Base-by-base conservation (phyloP, 768 basidiomycete genomes). In the Wakefieldia striispora region DNA sequence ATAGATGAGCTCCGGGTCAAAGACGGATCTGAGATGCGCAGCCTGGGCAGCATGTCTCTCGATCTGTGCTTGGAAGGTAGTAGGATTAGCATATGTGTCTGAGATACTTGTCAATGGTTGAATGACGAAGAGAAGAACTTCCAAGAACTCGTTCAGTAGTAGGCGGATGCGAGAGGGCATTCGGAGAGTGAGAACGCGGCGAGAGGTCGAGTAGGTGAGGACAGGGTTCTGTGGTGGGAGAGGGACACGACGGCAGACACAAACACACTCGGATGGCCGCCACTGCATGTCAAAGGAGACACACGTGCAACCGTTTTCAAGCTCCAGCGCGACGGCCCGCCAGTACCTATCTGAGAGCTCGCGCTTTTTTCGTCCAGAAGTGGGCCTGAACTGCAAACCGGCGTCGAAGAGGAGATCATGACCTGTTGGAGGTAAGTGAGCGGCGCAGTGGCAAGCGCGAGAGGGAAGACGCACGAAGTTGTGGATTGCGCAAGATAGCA, bases 371-470 rank as follows among this genome's bases (percentile, higher is more conserved):
- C 84, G 81, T 54, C 81, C 81, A n/a, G 79, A 77, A 1, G 84
- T 84, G 11, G 88, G 88, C 37, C 87, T 80, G 68, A 91, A 91
- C 65, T 91, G 89, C 13, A 92, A 72, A 14, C 84, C 84, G 16
- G 88, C 78, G 55, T 95, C 93, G 56, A 95, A 94, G 57, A 95
- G 80, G 52, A 95, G 77, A 69, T 95, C 92, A 59, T 95, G 92
- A 29, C 89, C 89, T 91, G 60, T 47, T 50, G 36, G 45, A 46
- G 12, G 44, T 35, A 47, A 43, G 43, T 54, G 36, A 50, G 48
- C 2, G 6, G 24, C 17, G 20, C 6, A 31, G 27, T 8, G 17
- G 12, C 1, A 6, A 10, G 38, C 3, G 43, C 4, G 50, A 50
- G 53, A 42, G 51, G 49, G 41, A 23, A 49, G 35, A 86, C 85